Evolutionary conservation across 768 basidiomycete species (phyloP), one percentile per base, ranked within the genome.

Genomic region (Favolaschia claudopus): DNA sequence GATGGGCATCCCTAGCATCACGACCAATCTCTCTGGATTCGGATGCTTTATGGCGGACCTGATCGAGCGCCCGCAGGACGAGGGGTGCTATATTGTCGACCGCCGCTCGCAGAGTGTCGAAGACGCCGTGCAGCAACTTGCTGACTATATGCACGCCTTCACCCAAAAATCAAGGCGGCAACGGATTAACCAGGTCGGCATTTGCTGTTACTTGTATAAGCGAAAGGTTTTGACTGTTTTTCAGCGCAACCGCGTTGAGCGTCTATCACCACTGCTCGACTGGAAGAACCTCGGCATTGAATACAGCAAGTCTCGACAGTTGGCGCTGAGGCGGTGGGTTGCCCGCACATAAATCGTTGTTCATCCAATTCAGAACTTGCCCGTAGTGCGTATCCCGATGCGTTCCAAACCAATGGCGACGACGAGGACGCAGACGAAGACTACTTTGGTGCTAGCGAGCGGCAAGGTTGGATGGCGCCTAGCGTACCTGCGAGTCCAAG

Each of bases 21-120:
- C 97, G 14, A 99, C 97, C 48, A 99, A 99, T 77, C 81, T 99
- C 28, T 97, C 95, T 17, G 97, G 97, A 34, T 99, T 99, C 64
- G 97, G 97, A 7, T 95, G 92, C 72, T 98, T 97, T 81, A 96
- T 99, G 93, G 94, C 96, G 74, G 97, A 99, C 70, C 82, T 99
- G 24, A 95, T 99, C 65, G 96, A 99, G 64, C 86, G 87, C 14
- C 95, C 96, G 0, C 87, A 94, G 60, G 95, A 96, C 51, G 96
- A 98, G 74, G 95, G 95, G 0, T 94, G 93, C 78, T 98, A 97
- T 75, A 98, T 99, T 71, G 89, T 99, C 65, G 96, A 99, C 72
- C 85, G 97, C 36, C 87, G 96, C 47, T 84, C 85, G 76, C 88
- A 94, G 70, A 92, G 90, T 17, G 86, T 96, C 43, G 95, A 99